These are phyloP conservation scores for Vaccinium vitisidaea DNA, from an alignment of 148 eudicot species.

Conservation along the genomic window DNA sequence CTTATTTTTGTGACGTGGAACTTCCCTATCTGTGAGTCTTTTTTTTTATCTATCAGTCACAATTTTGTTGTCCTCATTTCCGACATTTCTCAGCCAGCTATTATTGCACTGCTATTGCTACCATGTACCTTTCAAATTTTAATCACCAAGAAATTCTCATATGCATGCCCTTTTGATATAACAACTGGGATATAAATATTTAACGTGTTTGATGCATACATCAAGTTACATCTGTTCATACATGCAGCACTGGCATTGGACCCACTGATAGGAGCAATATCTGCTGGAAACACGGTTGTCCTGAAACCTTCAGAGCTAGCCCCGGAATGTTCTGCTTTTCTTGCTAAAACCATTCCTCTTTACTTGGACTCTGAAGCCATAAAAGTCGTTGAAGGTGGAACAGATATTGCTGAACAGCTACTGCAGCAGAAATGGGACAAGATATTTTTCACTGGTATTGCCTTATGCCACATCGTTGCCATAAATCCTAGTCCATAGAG, in stretches of 20 bases:
- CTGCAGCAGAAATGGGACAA: slow-evolving; percentile 65
- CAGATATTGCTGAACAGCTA: slow-evolving; percentile 33
- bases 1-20: slow-evolving; percentile 28
- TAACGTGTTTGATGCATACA: neutral
- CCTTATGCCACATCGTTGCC: neutral
- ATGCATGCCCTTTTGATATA: neutral
- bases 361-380: slow-evolving; percentile 50
- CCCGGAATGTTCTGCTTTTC: slow-evolving; percentile 50
- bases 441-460: slow-evolving; percentile 60
- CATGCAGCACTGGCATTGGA: slow-evolving; percentile 52
- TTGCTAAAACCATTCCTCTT: slow-evolving; percentile 44
- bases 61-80: slow-evolving; percentile 4
- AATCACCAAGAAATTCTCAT: neutral
- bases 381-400: slow-evolving; percentile 59
- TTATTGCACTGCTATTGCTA: neutral
- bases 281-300: slow-evolving; percentile 58
- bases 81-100: neutral
- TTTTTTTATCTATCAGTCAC: neutral
- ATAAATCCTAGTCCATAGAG: neutral
- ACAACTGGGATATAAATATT: neutral
- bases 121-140: neutral
- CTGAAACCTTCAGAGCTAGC: slow-evolving; percentile 61
- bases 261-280: slow-evolving; percentile 63
- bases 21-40: slow-evolving; percentile 26
- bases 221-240: neutral